These are phyloP conservation scores for Citrus mangshanensis DNA, from an alignment of 345 rosid species.

Conservation along the genomic window DNA sequence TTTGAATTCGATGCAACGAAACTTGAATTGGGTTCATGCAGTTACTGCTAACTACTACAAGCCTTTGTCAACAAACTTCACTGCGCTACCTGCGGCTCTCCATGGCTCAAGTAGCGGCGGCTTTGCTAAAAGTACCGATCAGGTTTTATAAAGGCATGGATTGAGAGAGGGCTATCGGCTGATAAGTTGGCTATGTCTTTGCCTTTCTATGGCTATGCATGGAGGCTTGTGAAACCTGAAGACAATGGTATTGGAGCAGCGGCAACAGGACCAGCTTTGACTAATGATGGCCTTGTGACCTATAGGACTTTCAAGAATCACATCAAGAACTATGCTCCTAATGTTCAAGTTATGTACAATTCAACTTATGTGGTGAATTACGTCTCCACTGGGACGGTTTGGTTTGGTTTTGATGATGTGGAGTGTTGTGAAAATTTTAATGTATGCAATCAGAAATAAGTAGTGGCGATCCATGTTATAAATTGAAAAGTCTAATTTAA, in stretches of 20 bases:
- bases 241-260: constrained; percentile 14
- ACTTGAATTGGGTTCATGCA: constrained; percentile 27
- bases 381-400: constrained; percentile 14
- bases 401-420: constrained; percentile 50
- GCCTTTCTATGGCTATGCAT: constrained; percentile 12
- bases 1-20: constrained; percentile 11
- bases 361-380: constrained; percentile 31
- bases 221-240: constrained; percentile 3
- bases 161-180: constrained; percentile 2
- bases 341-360: constrained; percentile 18
- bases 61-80: constrained; percentile 12
- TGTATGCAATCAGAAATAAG: no score
- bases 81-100: constrained; percentile 17
- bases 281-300: constrained; percentile 5
- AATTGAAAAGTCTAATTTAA: no score
- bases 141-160: constrained; percentile 9
- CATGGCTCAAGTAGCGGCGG: constrained; percentile 14
- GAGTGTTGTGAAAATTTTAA: no score
- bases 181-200: constrained; percentile 21
- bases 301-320: constrained; percentile 20
- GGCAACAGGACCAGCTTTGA: constrained; percentile 16
- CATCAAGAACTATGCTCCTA: constrained; percentile 25
- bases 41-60: constrained; percentile 13
- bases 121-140: constrained; percentile 1
- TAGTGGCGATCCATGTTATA: no score